Evolutionary conservation across 2,329 filamentous ascomycete genomes (phyloP), one percentile per base, ranked within the genome.

Genomic region (Cercospora citrullina): DNA sequence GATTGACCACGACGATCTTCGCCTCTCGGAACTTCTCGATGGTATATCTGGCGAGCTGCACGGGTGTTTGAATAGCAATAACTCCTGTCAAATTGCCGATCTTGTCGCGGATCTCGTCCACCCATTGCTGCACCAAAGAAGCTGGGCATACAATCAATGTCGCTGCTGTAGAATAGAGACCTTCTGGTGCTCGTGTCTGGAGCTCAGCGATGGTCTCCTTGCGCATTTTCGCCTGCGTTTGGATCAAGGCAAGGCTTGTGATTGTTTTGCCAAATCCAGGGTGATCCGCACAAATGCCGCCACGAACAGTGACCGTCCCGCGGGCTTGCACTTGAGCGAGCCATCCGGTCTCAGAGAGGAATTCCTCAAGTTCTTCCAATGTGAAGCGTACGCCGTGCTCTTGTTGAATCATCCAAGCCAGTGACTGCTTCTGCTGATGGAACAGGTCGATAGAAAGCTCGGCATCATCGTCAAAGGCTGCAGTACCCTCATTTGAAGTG

Each of bases 261-360:
- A 87, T 84, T 0, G 89, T 91, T 73, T 91, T 91, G 0, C 89
- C 89, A 73, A 89, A 91, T 0, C 87, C 88, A 36, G 90, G 87
- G 55, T 87, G 82, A 72, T 90, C 87, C 2, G 88, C 88, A 36
- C 90, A 80, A 18, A 91, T 81, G 5, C 89, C 89, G 12, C 89
- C 89, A 18, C 82, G 83, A 48, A 89, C 69, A 33, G 68, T 39
- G 63, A 80, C 60, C n/a, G 76, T 26, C 39, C 80, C 75, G 67
- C 82, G 72, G n/a, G 83, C 84, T n/a, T 76, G 78, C 1, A 81
- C 87, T 74, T 90, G 88, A 2, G 83, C 82, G 66, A 86, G 83
- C 85, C 87, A 90, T 10, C 84, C 72, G 0, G 75, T 64, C 10
- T 59, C 57, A 0, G 80, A 39, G 16, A 8, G 72, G 1, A 82